Evolutionary conservation across 139 green algal genomes (phyloP).

Genomic region (Chlorella vulgaris): DNA sequence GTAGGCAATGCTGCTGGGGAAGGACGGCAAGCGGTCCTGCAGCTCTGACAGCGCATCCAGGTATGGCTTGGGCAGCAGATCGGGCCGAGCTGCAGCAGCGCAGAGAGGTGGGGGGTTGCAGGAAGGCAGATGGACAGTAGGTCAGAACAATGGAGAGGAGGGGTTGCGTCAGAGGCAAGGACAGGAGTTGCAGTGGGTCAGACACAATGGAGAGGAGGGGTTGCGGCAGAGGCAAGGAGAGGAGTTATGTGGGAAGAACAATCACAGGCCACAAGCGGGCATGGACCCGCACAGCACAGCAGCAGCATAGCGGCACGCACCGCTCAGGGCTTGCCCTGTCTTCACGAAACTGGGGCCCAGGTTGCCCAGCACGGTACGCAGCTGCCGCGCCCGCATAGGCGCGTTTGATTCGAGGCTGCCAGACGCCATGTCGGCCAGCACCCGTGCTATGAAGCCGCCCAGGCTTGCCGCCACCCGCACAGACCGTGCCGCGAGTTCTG

Average conservation of each 20-base stretch:
- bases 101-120: neutral
- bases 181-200: too few species aligned
- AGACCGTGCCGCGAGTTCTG: conserved; percentile 62
- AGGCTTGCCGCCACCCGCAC: conserved; percentile 63
- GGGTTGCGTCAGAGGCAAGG: too few species aligned
- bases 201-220: neutral
- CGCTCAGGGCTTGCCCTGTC: conserved; percentile 61
- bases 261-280: too few species aligned
- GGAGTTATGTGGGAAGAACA: too few species aligned
- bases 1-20: conserved; percentile 69
- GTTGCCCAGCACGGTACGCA: conserved; percentile 62
- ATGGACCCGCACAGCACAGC: neutral
- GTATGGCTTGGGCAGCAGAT: conserved; percentile 72
- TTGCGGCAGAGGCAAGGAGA: too few species aligned
- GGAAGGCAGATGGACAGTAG: neutral
- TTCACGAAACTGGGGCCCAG: conserved; percentile 80
- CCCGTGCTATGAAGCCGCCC: conserved; percentile 67
- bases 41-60: conserved; percentile 81
- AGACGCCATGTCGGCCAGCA: conserved; percentile 70
- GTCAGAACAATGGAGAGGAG: neutral
- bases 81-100: conserved; percentile 50
- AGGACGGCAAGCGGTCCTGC: conserved; percentile 78
- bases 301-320: neutral
- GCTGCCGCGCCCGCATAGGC: conserved; percentile 61
- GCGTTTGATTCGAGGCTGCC: conserved; percentile 71